Percentiles rank a stretch among this genome's conserved stretches.
These are phyloP conservation scores for Pseudohyphozyma bogoriensis DNA, from an alignment of 768 basidiomycete species.

Conservation along the genomic window DNA sequence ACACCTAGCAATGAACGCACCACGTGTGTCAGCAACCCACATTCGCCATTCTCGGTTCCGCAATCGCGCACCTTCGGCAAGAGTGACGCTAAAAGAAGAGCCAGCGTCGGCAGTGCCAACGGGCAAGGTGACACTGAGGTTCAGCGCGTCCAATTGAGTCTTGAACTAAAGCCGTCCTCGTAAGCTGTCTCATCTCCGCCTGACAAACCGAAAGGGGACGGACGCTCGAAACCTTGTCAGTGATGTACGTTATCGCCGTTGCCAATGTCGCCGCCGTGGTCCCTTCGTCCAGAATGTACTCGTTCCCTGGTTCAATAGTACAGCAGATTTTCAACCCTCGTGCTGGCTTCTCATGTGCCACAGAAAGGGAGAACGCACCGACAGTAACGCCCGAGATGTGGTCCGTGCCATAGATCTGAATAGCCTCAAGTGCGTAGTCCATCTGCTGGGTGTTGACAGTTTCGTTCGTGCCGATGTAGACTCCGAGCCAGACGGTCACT, in stretches of 20 bases:
- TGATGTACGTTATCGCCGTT: slow-evolving; percentile 3
- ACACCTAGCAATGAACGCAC: slow-evolving; percentile 49
- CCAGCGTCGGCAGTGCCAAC: slow-evolving; percentile 43
- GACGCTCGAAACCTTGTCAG: not conserved
- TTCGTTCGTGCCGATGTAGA: slow-evolving; percentile 30
- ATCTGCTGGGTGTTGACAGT: slow-evolving; percentile 66
- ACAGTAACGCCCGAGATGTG: slow-evolving; percentile 74
- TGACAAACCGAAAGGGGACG: not conserved
- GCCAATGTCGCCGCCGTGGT: not conserved
- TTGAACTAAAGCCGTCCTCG: slow-evolving; percentile 33
- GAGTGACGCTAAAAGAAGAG: slow-evolving; percentile 32
- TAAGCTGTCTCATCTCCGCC: too few relatives aligned
- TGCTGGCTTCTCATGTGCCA: slow-evolving; percentile 28
- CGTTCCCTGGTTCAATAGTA: slow-evolving; percentile 52
- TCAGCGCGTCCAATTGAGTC: slow-evolving; percentile 31
- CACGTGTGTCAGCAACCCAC: too few relatives aligned
- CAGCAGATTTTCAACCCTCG: too few relatives aligned
- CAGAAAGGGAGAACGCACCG: slow-evolving; percentile 42
- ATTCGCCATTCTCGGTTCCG: not conserved
- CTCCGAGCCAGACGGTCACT: slow-evolving; percentile 30
- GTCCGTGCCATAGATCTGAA: slow-evolving; percentile 65
- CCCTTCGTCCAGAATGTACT: slow-evolving; percentile 45
- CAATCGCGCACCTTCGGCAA: slow-evolving; percentile 56
- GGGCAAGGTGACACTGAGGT: slow-evolving; percentile 36
- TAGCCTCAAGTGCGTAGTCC: slow-evolving; percentile 50